Evolutionary conservation across 345 rosid species (phyloP).

Genomic region (Lepidium aucheri): DNA sequence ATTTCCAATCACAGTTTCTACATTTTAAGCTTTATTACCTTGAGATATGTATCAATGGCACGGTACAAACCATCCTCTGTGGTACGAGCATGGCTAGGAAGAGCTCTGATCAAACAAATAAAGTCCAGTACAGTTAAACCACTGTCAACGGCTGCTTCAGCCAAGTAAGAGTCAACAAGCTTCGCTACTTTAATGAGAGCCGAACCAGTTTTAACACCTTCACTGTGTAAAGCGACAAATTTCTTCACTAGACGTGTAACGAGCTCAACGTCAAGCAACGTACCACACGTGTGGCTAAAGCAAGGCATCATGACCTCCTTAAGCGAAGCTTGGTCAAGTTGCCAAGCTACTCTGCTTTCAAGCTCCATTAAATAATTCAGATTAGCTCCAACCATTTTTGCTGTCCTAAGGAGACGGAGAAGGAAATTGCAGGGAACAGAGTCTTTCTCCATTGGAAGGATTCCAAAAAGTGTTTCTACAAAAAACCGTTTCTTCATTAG

Average conservation of each 20-base stretch:
- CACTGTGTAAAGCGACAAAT: constrained; percentile 35
- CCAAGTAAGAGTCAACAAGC: constrained; percentile 75
- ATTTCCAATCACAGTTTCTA: neutral
- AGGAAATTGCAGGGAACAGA: constrained; percentile 75
- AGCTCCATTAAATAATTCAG: constrained; percentile 50
- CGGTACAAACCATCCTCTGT: constrained; percentile 74
- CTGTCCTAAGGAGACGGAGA: constrained; percentile 76
- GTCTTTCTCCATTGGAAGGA: constrained; percentile 82
- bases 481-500: no score
- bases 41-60: constrained; percentile 86
- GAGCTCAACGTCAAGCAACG: constrained; percentile 76
- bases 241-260: constrained; percentile 57
- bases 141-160: constrained; percentile 64
- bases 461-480: constrained; percentile 64
- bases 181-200: constrained; percentile 65
- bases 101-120: constrained; percentile 44
- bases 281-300: constrained; percentile 64
- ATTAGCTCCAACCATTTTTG: constrained; percentile 73
- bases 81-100: constrained; percentile 66
- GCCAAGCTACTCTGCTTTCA: constrained; percentile 73
- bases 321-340: constrained; percentile 72
- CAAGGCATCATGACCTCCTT: no score
- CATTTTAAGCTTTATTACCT: constrained; percentile 28
- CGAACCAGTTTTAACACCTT: constrained; percentile 42
- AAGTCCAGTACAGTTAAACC: constrained; percentile 50